Conservation (phyloP, 148 eudicot genomes). For the Chenopodium suecicum region DNA sequence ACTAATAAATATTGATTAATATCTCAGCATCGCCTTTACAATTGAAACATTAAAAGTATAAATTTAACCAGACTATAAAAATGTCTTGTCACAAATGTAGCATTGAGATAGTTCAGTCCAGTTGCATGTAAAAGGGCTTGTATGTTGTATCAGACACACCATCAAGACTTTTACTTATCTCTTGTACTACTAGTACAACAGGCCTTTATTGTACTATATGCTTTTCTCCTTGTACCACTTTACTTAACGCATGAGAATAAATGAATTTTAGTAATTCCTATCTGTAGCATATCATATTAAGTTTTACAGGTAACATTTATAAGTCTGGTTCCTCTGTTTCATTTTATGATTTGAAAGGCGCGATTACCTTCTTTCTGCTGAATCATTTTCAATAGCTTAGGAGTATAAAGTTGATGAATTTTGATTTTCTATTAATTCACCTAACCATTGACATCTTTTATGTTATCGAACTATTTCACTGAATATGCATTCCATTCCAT, state of each 20-base stretch:
- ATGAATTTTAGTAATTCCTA: not conserved
- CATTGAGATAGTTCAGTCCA: not conserved
- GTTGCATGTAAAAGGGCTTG: not conserved
- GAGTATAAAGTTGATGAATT: not conserved
- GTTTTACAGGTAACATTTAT: not conserved
- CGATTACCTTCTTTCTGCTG: not conserved
- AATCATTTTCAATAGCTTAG: not conserved
- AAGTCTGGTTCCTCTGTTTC: not conserved
- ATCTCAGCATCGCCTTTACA: not conserved
- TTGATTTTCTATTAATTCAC: not conserved
- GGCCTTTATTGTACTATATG: not conserved
- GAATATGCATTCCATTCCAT: not conserved
- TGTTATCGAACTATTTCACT: not conserved
- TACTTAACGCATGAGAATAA: conserved; percentile 5
- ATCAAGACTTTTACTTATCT: not conserved
- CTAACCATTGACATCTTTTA: not conserved
- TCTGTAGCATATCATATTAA: not conserved
- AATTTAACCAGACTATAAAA: not conserved
- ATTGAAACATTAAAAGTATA: not conserved
- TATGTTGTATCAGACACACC: conserved; percentile 11
- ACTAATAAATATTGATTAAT: not conserved
- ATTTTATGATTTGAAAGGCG: not conserved
- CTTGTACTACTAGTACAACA: not conserved
- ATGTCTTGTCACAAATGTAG: not conserved
- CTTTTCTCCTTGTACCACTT: conserved; percentile 2